A percentile compares a stretch with the other conserved stretches of the same genome.
Conservation (phyloP, 1,284 basidiomycete species). For the Ustilago trichophora region DNA sequence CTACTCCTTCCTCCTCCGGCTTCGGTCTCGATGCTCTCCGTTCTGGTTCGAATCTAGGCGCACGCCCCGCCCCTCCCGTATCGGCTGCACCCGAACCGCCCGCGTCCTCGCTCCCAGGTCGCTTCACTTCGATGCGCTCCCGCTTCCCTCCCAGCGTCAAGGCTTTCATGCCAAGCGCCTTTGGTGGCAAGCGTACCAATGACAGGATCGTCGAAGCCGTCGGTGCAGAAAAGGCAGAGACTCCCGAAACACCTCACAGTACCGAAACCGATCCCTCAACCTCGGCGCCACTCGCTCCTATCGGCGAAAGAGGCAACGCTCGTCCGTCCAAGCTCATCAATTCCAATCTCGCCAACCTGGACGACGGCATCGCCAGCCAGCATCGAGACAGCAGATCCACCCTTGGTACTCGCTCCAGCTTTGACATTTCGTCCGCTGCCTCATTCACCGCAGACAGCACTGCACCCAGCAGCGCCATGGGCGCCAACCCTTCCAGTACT, state of each 20-base stretch:
- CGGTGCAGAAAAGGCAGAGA: conserved; percentile 49
- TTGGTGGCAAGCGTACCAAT: conserved; percentile 58
- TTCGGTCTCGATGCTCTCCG: conserved; percentile 11
- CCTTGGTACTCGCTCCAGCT: conserved; percentile 53
- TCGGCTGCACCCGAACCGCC: conserved; percentile 44
- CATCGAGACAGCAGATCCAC: conserved; percentile 58
- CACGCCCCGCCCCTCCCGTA: conserved; percentile 5
- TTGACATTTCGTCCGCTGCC: conserved; percentile 52
- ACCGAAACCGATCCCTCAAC: conserved; percentile 17
- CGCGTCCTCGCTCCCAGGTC: conserved; percentile 45
- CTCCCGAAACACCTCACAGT: no score
- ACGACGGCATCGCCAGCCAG: conserved; percentile 19
- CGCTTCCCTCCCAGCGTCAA: conserved; percentile 62
- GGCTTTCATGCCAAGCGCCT: conserved; percentile 62
- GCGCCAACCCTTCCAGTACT: conserved; percentile 36
- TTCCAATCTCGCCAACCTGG: conserved; percentile 14
- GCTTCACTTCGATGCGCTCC: conserved; percentile 61
- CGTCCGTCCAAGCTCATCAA: conserved; percentile 26
- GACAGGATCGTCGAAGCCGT: conserved; percentile 59
- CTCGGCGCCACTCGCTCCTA: conserved; percentile 26
- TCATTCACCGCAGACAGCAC: conserved; percentile 56
- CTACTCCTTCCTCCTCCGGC: conserved; percentile 12
- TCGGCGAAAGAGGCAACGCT: conserved; percentile 34
- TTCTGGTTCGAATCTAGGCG: conserved; percentile 3
- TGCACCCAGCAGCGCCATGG: conserved; percentile 51